Conservation (phyloP, 768 basidiomycete species). For the Leccinum imitatum region DNA sequence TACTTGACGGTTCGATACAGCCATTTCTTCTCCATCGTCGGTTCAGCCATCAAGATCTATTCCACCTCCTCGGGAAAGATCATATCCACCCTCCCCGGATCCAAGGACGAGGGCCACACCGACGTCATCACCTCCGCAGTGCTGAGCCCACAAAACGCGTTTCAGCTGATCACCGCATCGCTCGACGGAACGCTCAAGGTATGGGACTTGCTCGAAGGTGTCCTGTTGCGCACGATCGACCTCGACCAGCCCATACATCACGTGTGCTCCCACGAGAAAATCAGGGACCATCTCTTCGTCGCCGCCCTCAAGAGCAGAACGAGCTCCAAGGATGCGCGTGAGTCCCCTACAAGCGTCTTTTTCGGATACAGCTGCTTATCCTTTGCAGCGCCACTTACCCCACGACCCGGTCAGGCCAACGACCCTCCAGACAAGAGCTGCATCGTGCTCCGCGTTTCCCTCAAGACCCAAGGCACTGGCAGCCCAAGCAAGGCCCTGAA, state of each 20-base stretch:
- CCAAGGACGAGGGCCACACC: conserved; percentile 38
- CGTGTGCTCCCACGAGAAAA: conserved; percentile 67
- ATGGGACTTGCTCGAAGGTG: conserved; percentile 93
- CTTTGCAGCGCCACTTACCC: conserved; percentile 10
- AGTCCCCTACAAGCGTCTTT: conserved; percentile 3
- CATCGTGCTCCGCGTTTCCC: conserved; percentile 60
- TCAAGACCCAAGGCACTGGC: conserved; percentile 41
- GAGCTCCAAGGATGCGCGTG: conserved; percentile 35
- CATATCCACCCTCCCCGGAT: conserved; percentile 76
- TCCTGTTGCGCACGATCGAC: conserved; percentile 71
- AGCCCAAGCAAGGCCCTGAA: conserved; percentile 42
- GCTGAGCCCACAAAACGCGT: conserved; percentile 81
- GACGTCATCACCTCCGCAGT: conserved; percentile 69
- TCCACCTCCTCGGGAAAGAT: conserved; percentile 76
- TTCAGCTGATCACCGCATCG: conserved; percentile 87
- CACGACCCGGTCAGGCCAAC: background rate
- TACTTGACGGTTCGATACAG: conserved; percentile 38
- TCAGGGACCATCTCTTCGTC: conserved; percentile 71
- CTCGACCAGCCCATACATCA: conserved; percentile 68
- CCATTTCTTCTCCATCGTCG: conserved; percentile 87
- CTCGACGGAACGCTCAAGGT: conserved; percentile 80
- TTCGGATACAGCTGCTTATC: background rate
- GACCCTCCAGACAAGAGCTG: conserved; percentile 41
- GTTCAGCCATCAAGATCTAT: conserved; percentile 82
- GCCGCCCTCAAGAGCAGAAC: conserved; percentile 54